Evolutionary conservation across 495 filamentous ascomycete genomes (phyloP).

Genomic region (Ramalina intermedia): DNA sequence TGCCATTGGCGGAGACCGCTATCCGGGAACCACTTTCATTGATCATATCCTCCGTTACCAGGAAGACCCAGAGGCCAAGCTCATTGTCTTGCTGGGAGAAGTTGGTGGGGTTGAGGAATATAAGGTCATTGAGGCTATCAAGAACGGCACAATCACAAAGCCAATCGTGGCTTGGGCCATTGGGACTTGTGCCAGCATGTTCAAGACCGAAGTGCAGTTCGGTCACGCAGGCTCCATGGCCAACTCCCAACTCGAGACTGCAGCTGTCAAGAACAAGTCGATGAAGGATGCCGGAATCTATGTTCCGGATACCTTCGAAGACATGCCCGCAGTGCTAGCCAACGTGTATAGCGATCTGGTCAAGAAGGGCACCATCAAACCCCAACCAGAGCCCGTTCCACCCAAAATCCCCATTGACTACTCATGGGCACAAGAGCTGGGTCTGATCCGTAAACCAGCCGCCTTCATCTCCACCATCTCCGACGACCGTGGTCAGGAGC

Average conservation of each 20-base stretch:
- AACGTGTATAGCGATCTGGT: constrained; percentile 76
- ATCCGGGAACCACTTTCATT: constrained; percentile 97
- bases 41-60: constrained; percentile 94
- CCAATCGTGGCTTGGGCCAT: constrained; percentile 98
- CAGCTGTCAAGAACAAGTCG: constrained; percentile 84
- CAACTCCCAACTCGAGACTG: constrained; percentile 98
- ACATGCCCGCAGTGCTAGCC: constrained; percentile 63
- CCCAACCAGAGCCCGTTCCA: constrained; percentile 73
- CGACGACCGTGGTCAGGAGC: constrained; percentile 98
- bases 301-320: constrained; percentile 95
- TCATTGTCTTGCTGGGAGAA: constrained; percentile 88
- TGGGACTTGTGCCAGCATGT: constrained; percentile 97
- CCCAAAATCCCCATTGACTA: constrained; percentile 99
- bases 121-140: constrained; percentile 95
- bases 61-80: constrained; percentile 91
- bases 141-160: constrained; percentile 88
- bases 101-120: constrained; percentile 99
- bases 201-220: constrained; percentile 99
- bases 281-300: constrained; percentile 91
- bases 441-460: constrained; percentile 97
- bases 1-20: constrained; percentile 96
- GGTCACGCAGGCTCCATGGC: constrained; percentile 96
- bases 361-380: constrained; percentile 66
- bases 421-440: constrained; percentile 97
- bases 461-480: constrained; percentile 99